phyloP scores from a whole-genome alignment of 352 stramenopile genomes.

The Pythium sp. region DNA sequence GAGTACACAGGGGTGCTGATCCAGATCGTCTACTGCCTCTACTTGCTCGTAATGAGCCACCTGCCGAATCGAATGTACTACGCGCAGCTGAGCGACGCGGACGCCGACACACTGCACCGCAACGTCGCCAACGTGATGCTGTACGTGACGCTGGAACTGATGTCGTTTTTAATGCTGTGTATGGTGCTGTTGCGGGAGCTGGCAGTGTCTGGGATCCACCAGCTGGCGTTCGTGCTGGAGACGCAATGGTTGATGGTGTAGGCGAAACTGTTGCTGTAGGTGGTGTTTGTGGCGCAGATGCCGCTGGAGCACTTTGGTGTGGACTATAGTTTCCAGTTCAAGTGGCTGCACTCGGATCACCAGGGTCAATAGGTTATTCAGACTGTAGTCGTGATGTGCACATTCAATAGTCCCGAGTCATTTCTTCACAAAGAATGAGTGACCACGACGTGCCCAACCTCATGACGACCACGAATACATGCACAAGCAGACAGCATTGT shows the following conservation, averaged over 20 bases:
- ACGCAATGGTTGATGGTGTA: constrained; percentile 30
- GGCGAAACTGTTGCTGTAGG: constrained; percentile 34
- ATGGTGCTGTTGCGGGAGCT: constrained; percentile 17
- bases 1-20: constrained; percentile 19
- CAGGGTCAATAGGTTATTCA: not conserved
- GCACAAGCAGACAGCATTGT: not conserved
- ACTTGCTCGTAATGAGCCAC: not conserved
- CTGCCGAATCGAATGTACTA: constrained; percentile 14
- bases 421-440: not conserved
- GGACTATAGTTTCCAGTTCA: constrained; percentile 11
- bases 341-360: not conserved
- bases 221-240: constrained; percentile 35
- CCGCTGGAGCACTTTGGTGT: constrained; percentile 31
- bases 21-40: constrained; percentile 16
- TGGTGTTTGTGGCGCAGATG: constrained; percentile 28
- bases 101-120: not conserved
- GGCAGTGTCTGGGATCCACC: constrained; percentile 5
- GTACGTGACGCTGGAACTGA: constrained; percentile 21
- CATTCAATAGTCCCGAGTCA: not conserved
- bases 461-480: not conserved
- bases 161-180: constrained; percentile 22
- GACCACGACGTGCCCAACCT: not conserved
- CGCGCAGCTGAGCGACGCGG: not conserved
- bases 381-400: not conserved
- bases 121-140: constrained; percentile 18